These are phyloP conservation scores for Prunella vulgaris DNA, from an alignment of 257 asterid genomes.

Conservation along the genomic window DNA sequence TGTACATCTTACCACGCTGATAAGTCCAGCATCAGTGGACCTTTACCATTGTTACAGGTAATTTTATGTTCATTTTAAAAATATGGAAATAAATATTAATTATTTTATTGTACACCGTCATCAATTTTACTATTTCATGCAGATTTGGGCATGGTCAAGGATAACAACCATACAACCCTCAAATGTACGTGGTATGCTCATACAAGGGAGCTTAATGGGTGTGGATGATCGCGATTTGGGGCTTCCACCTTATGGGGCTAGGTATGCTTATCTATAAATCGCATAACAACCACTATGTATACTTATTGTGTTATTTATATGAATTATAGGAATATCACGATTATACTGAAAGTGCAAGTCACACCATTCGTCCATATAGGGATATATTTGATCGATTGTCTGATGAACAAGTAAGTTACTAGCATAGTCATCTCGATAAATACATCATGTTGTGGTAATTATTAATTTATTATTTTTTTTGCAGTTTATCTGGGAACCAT, in stretches of 20 bases:
- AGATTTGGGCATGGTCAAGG: neutral
- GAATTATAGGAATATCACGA: neutral
- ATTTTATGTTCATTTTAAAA: no score
- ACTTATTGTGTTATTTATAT: no score
- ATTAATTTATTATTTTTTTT: no score
- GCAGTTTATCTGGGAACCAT: no score
- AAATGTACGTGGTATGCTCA: neutral
- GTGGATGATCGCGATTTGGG: neutral
- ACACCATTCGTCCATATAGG: neutral
- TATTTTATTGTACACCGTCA: no score
- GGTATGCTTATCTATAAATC: neutral
- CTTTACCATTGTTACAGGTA: neutral
- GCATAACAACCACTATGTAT: no score
- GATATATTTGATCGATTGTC: neutral
- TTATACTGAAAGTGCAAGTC: neutral
- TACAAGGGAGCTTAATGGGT: neutral
- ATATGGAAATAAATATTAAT: no score
- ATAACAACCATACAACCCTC: neutral
- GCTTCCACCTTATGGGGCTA: neutral
- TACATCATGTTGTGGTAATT: no score
- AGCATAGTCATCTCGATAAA: no score
- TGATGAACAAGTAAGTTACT: neutral
- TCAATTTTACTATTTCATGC: no score
- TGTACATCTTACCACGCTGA: neutral
- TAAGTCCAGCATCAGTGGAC: neutral